Base-by-base conservation (phyloP, 225 moss, liverwort and hornwort genomes). In the Ulota crispa region DNA sequence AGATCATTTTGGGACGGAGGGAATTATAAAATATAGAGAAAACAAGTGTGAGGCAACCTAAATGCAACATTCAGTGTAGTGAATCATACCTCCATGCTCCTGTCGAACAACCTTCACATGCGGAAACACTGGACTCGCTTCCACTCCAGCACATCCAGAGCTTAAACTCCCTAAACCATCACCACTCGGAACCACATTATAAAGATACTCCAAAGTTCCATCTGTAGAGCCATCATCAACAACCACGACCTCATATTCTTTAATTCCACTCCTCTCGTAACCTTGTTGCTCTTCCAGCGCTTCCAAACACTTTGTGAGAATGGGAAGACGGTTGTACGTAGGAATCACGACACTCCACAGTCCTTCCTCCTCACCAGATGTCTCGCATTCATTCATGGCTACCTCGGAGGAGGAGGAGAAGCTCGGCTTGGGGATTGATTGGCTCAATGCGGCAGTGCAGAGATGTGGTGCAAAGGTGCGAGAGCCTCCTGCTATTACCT, bases 171-270 rank as follows among this genome's bases (percentile, higher is more conserved):
- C 10, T 31, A 74, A 53, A 61, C 43, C 27, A 32, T 18, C 84
- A 32, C 31, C 4, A 24, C n/a, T 37, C 37, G 32, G 9, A 72
- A 67, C 14, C 36, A 13, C 4, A 41, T 26, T 10, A 8, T 55
- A 78, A 31, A 96, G 86, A 81, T 80, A 86, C 31, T 88, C 89
- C 8, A 92, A 66, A 56, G 95, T 96, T 63, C 92, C 93, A 70
- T 96, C 96, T 5, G 89, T 88, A 20, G 96, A 96, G 54, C 96
- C 96, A 73, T 96, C 96, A 68, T 96, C 96, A 31, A 96, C 93
- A n/a, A 96, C 92, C 15, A 96, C 84, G 39, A 94, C 90, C 78
- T 96, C 96, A 41, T 85, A 94, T 0, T 78, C 77, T 71, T 64
- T n/a, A 11, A 96, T 85, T 14, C 93, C 94, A 70, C 84, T 73